Conservation (phyloP, 2,329 filamentous ascomycete species). For the Dactylonectria estremocensis region DNA sequence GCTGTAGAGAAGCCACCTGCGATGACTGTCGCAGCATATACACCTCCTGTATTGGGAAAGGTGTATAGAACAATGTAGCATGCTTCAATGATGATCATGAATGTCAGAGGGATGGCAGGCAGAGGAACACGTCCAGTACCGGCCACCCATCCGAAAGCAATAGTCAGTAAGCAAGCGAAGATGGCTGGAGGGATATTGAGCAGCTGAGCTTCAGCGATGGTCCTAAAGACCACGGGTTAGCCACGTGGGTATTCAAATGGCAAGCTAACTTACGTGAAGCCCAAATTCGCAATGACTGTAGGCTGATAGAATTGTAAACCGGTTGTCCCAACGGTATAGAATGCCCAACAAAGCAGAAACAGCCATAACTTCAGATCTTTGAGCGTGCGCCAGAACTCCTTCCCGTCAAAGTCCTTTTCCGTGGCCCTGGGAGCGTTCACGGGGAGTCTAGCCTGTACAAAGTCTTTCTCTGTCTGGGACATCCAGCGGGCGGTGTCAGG, state of each 20-base stretch:
- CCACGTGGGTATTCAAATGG: not conserved
- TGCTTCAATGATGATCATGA: conserved; percentile 59
- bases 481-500: conserved; percentile 62
- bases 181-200: conserved; percentile 65
- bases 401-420: conserved; percentile 58
- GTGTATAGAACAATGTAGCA: conserved; percentile 63
- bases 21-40: conserved; percentile 64
- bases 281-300: conserved; percentile 9
- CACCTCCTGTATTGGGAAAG: conserved; percentile 61
- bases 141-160: conserved; percentile 58
- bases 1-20: conserved; percentile 59
- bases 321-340: not conserved
- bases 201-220: conserved; percentile 63
- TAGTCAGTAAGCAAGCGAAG: conserved; percentile 59
- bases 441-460: conserved; percentile 63
- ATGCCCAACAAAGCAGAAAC: conserved; percentile 35
- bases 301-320: not conserved
- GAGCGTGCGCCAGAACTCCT: conserved; percentile 56
- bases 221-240: conserved; percentile 44
- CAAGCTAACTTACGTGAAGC: conserved; percentile 52
- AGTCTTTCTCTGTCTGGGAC: conserved; percentile 61
- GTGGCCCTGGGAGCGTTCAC: conserved; percentile 59
- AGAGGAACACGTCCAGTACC: conserved; percentile 60
- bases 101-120: conserved; percentile 60
- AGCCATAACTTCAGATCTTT: conserved; percentile 62